Base-by-base conservation (phyloP, 2,329 filamentous ascomycete genomes). In the Colletotrichum salicis region DNA sequence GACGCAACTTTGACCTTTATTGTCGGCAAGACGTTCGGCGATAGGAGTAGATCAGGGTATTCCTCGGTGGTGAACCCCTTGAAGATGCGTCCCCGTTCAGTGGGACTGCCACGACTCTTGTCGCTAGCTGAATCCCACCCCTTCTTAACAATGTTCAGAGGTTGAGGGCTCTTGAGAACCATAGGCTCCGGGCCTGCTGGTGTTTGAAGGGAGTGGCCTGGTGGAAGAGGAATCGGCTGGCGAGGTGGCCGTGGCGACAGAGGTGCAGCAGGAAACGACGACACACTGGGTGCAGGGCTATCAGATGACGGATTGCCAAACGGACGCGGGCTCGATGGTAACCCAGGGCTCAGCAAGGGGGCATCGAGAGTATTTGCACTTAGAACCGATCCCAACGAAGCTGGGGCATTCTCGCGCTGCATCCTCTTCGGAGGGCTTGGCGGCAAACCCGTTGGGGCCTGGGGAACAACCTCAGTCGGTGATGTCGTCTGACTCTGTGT, bases 1-100 rank as follows among this genome's bases (percentile, higher is more conserved):
- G 96, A 98, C 4, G 95, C 94, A 4, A 98, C 96, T 79, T 90
- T 94, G 59, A 98, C 91, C 74, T 93, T 90, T 67, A 99, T 92
- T 1, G 94, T 94, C 4, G 94, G 93, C 8, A 99, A 86, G 6
- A 95, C 95, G 79, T 97, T 97, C 0, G 96, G 96, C 11, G 95
- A 91, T 2, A 99, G 86, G 27, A 98, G 84, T 8, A 98, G 87
- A 73, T 94, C 93, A 1, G 96, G 95, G 79, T 95, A 96, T 75
- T 97, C 93, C 0, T 97, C 94, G 0, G 93, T 94, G 5, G 94
- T 87, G 27, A 98, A 87, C 1, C 94, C 94, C 76, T 87, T 92
- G 79, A 91, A 97, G 27, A 97, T 90, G 68, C 85, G 83, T 1
- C 80, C 86, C 56, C 84, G 85, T 73, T 84, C 84, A 1, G 78